Evolutionary conservation across 2,329 filamentous ascomycete genomes (phyloP).

Genomic region (Blastomyces parvus): DNA sequence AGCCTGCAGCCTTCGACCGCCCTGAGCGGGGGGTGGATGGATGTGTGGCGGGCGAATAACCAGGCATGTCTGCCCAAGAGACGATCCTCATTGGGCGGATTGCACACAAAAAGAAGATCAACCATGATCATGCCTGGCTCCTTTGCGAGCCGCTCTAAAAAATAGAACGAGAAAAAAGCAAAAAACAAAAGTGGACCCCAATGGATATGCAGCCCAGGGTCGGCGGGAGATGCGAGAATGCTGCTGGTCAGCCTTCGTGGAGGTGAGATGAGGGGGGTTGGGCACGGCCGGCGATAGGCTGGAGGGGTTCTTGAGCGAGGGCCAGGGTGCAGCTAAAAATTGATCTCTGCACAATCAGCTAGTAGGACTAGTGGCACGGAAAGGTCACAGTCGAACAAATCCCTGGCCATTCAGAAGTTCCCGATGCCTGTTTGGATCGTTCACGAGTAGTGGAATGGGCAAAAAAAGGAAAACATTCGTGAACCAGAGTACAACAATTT

Average conservation of each 20-base stretch:
- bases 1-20: not conserved
- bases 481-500: not conserved
- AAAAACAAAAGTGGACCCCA: not conserved
- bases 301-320: not conserved
- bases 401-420: not conserved
- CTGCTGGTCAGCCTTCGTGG: conserved; percentile 2
- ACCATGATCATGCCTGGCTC: conserved; percentile 10
- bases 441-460: not conserved
- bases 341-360: conserved; percentile 1
- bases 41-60: conserved; percentile 10
- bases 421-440: not conserved
- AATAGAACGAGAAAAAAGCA: not conserved
- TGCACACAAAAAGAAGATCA: not conserved
- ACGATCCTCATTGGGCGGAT: conserved; percentile 9
- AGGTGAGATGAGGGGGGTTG: conserved; percentile 9
- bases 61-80: not conserved
- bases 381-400: not conserved
- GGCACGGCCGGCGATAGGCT: conserved; percentile 10
- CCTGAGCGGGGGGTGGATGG: conserved; percentile 3
- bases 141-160: conserved; percentile 13
- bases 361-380: not conserved
- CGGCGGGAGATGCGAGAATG: conserved; percentile 10
- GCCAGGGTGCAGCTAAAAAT: conserved; percentile 11
- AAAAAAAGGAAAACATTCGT: not conserved
- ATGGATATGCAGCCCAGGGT: conserved; percentile 8